Evolutionary conservation across 1,284 basidiomycete species (phyloP).

Genomic region (Coniferiporia weirii): DNA sequence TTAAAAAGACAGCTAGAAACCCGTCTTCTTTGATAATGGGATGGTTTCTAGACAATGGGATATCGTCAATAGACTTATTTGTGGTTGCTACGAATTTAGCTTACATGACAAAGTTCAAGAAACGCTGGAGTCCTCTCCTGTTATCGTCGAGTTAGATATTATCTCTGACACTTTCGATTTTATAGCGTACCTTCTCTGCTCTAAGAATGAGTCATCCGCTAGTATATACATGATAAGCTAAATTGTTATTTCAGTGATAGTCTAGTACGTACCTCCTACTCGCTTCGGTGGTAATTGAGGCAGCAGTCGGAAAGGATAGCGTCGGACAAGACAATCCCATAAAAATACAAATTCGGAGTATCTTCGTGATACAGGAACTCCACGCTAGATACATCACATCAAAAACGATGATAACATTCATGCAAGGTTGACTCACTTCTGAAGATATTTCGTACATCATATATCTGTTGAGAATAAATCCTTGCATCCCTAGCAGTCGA

Average conservation of each 20-base stretch:
- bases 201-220: conserved; percentile 86
- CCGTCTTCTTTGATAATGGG: conserved; percentile 86
- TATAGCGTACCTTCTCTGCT: conserved; percentile 66
- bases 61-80: conserved; percentile 8
- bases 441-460: conserved; percentile 75
- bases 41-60: conserved; percentile 60
- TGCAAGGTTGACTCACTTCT: conserved; percentile 50
- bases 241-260: conserved; percentile 6
- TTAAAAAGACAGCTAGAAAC: conserved; percentile 74
- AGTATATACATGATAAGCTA: conserved; percentile 14
- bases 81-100: conserved; percentile 24
- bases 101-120: conserved; percentile 73
- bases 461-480: conserved; percentile 81
- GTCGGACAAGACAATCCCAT: conserved; percentile 73
- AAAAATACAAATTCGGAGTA: conserved; percentile 92
- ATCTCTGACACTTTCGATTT: background rate
- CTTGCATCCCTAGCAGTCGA: conserved; percentile 75
- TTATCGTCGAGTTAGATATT: conserved; percentile 3
- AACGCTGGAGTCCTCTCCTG: conserved; percentile 79
- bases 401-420: conserved; percentile 9
- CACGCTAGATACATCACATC: conserved; percentile 38
- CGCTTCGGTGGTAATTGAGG: conserved; percentile 88
- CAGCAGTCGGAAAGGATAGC: conserved; percentile 89
- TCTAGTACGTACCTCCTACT: conserved; percentile 64
- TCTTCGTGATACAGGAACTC: conserved; percentile 59